Percentiles rank a stretch among this genome's conserved stretches.
Evolutionary conservation across 192 early-diverging fungal genomes (phyloP).

Genomic region (Obelidium mucronatum): DNA sequence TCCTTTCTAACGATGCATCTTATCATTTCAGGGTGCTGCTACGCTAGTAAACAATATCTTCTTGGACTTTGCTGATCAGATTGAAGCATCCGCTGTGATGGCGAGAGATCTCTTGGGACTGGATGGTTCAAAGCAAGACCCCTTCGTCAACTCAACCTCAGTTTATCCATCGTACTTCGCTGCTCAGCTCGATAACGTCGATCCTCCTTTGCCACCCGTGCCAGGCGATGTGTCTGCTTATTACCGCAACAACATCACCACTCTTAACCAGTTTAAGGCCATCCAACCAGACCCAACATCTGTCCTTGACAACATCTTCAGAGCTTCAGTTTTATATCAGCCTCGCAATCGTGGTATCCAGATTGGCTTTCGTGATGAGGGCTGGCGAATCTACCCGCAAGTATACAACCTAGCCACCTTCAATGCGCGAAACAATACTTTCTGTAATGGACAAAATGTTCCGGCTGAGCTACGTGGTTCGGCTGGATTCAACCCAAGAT

Average conservation of each 20-base stretch:
- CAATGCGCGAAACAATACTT: neutral
- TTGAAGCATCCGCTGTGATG: neutral
- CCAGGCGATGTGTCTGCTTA: conserved; percentile 9
- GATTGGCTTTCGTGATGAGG: conserved; percentile 20
- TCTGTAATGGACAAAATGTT: conserved; percentile 20
- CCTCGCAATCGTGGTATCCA: conserved; percentile 23
- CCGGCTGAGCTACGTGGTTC: neutral
- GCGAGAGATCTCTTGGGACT: conserved; percentile 13
- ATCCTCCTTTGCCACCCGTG: conserved; percentile 23
- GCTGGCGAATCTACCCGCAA: conserved; percentile 32
- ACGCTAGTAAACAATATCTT: conserved; percentile 25
- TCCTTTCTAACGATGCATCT: too few species aligned
- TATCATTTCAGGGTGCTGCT: neutral
- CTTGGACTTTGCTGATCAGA: conserved; percentile 15
- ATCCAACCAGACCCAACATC: conserved; percentile 22
- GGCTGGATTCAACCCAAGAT: conserved; percentile 12
- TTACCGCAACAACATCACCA: conserved; percentile 28
- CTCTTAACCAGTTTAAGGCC: conserved; percentile 6
- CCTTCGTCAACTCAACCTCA: neutral
- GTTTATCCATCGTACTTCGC: conserved; percentile 30
- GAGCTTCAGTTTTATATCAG: conserved; percentile 18
- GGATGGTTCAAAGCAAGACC: conserved; percentile 1
- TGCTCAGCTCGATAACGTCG: neutral
- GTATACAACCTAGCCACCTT: conserved; percentile 21
- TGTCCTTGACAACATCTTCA: conserved; percentile 30